Percentiles rank a stretch among this genome's conserved stretches.
These are phyloP conservation scores for Phaffia tasmanica DNA, from an alignment of 768 basidiomycete genomes.

Conservation along the genomic window DNA sequence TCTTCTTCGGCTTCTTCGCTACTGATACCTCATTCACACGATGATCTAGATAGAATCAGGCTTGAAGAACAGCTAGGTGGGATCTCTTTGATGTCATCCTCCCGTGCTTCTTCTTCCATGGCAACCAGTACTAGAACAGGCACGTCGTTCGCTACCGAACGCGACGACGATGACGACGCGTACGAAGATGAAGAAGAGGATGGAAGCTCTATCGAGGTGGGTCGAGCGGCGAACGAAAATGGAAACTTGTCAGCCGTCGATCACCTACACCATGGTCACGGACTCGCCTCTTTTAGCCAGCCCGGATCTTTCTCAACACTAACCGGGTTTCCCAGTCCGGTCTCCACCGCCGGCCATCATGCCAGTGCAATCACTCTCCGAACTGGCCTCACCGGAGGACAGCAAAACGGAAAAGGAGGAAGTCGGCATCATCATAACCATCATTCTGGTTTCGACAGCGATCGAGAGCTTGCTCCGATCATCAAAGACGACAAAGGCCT, in stretches of 20 bases:
- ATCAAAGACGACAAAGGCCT: conserved; percentile 10
- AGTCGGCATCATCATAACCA: conserved; percentile 30
- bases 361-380: conserved; percentile 76
- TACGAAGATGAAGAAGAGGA: conserved; percentile 8
- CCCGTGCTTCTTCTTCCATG: conserved; percentile 17
- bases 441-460: conserved; percentile 14
- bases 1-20: background rate
- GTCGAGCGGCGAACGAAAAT: conserved; percentile 2
- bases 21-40: conserved; percentile 23
- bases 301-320: conserved; percentile 5
- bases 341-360: conserved; percentile 81
- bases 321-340: conserved; percentile 10
- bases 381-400: conserved; percentile 55
- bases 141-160: background rate
- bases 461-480: conserved; percentile 21
- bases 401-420: conserved; percentile 42
- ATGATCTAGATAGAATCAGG: conserved; percentile 19
- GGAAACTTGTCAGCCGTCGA: conserved; percentile 13
- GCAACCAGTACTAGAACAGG: background rate
- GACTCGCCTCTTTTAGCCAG: conserved; percentile 1
- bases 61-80: conserved; percentile 19
- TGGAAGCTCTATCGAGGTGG: conserved; percentile 22
- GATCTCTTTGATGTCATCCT: conserved; percentile 23
- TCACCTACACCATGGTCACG: background rate
- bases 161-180: background rate